Conservation (phyloP, 2,329 filamentous ascomycete genomes). For the Pseudopithomyces maydicus region DNA sequence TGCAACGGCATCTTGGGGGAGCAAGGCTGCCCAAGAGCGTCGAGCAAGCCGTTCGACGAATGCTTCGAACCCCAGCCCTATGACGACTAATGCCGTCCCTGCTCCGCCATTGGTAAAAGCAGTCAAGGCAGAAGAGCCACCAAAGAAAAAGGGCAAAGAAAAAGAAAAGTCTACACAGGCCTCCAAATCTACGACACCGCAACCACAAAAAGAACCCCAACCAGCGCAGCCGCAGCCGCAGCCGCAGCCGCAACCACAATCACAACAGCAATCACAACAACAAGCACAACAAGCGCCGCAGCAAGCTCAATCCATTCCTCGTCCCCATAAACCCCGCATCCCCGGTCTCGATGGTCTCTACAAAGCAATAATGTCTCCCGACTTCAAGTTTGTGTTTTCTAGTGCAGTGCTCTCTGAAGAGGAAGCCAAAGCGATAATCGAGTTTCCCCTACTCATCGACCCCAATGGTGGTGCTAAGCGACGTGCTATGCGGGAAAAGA, state of each 20-base stretch:
- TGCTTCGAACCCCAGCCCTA: slow-evolving; percentile 80
- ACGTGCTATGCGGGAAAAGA: slow-evolving; percentile 71
- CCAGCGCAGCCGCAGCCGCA: not conserved
- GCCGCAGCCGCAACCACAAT: slow-evolving; percentile 17
- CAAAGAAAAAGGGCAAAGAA: slow-evolving; percentile 34
- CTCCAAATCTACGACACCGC: slow-evolving; percentile 35
- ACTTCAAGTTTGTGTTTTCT: slow-evolving; percentile 62
- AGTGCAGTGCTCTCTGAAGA: slow-evolving; percentile 47
- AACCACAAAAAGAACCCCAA: slow-evolving; percentile 10
- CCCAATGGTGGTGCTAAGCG: slow-evolving; percentile 80
- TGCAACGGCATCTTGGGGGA: slow-evolving; percentile 92
- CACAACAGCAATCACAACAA: not conserved
- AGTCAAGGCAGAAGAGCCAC: slow-evolving; percentile 33
- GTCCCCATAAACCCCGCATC: slow-evolving; percentile 21
- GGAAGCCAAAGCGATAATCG: slow-evolving; percentile 57
- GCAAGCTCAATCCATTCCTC: slow-evolving; percentile 16
- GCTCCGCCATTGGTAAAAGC: slow-evolving; percentile 34
- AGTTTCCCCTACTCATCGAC: slow-evolving; percentile 81
- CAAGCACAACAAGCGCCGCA: too few species aligned
- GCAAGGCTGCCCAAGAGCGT: slow-evolving; percentile 69
- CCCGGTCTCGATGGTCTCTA: slow-evolving; percentile 44
- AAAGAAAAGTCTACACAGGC: slow-evolving; percentile 33
- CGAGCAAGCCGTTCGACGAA: slow-evolving; percentile 81
- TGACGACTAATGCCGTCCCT: slow-evolving; percentile 56
- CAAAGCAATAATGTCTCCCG: slow-evolving; percentile 46